Conservation (phyloP, 164 flowering plant genomes). For the Chloranthus sessilifolius region DNA sequence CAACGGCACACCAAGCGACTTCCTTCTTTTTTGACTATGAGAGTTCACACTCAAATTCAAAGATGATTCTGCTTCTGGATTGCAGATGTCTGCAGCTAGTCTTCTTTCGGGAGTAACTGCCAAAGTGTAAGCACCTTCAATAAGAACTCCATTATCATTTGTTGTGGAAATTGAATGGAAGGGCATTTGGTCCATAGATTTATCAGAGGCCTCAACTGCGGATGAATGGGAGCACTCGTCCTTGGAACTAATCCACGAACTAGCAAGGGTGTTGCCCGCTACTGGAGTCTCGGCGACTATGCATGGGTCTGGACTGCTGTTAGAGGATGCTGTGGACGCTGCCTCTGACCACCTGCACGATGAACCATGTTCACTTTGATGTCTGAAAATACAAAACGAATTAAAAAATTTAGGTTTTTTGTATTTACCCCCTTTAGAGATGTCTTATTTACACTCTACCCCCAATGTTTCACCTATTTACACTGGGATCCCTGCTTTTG, state of each 20-base stretch:
- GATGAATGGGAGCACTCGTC: constrained; percentile 36
- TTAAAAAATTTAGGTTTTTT: not conserved
- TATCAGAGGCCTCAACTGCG: constrained; percentile 23
- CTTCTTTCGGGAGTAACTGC: constrained; percentile 49
- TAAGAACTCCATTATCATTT: constrained; percentile 20
- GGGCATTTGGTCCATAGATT: constrained; percentile 30
- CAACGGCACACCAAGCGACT: constrained; percentile 16
- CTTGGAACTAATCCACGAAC: constrained; percentile 28
- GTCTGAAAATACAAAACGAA: too few species aligned
- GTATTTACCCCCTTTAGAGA: too few species aligned
- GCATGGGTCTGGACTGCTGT: constrained; percentile 33
- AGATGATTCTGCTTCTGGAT: constrained; percentile 47
- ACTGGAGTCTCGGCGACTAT: constrained; percentile 52
- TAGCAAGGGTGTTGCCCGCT: constrained; percentile 9
- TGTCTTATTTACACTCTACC: too few species aligned
- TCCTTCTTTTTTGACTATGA: constrained; percentile 58
- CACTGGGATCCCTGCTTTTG: too few species aligned
- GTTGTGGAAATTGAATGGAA: constrained; percentile 16
- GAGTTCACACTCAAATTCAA: constrained; percentile 68
- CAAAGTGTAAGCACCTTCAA: constrained; percentile 13
- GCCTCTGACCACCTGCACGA: constrained; percentile 39
- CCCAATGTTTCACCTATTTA: too few species aligned
- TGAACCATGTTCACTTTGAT: constrained; percentile 1
- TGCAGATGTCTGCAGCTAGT: constrained; percentile 7
- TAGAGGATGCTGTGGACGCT: constrained; percentile 15